Evolutionary conservation across 192 early-diverging fungal species (phyloP).

Genomic region (Chytriomyces sp.): DNA sequence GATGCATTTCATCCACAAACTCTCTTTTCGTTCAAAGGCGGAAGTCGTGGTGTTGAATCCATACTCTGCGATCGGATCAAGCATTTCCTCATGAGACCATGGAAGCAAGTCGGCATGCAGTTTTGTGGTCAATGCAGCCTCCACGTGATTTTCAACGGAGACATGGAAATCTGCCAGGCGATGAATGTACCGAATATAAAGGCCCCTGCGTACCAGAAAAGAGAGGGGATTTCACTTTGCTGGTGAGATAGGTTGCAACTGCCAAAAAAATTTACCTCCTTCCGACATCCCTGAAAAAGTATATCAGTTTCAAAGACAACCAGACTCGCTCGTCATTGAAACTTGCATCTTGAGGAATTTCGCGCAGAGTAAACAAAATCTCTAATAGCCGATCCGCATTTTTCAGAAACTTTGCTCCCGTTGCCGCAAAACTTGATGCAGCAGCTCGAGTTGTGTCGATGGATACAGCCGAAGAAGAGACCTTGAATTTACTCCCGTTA

Average conservation of each 20-base stretch:
- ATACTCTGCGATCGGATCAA: slow-evolving; percentile 58
- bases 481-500: not conserved
- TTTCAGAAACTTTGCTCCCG: slow-evolving; percentile 50
- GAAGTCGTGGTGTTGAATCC: slow-evolving; percentile 55
- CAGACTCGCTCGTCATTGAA: slow-evolving; percentile 69
- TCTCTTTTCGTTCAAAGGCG: slow-evolving; percentile 68
- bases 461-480: not conserved
- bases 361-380: slow-evolving; percentile 55
- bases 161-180: slow-evolving; percentile 64
- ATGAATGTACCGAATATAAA: slow-evolving; percentile 75
- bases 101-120: slow-evolving; percentile 69
- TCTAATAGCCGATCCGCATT: slow-evolving; percentile 59
- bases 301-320: slow-evolving; percentile 65
- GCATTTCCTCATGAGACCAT: slow-evolving; percentile 61
- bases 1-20: slow-evolving; percentile 63
- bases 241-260: not conserved
- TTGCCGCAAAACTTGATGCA: slow-evolving; percentile 21
- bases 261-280: slow-evolving; percentile 41
- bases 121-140: slow-evolving; percentile 71
- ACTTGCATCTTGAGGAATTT: slow-evolving; percentile 58
- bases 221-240: not conserved
- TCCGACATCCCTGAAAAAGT: slow-evolving; percentile 65
- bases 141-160: slow-evolving; percentile 58
- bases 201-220: slow-evolving; percentile 31
- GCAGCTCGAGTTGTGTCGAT: slow-evolving; percentile 1